Conservation (phyloP, 73 alveolate genomes). For the Uronychia setigera region DNA sequence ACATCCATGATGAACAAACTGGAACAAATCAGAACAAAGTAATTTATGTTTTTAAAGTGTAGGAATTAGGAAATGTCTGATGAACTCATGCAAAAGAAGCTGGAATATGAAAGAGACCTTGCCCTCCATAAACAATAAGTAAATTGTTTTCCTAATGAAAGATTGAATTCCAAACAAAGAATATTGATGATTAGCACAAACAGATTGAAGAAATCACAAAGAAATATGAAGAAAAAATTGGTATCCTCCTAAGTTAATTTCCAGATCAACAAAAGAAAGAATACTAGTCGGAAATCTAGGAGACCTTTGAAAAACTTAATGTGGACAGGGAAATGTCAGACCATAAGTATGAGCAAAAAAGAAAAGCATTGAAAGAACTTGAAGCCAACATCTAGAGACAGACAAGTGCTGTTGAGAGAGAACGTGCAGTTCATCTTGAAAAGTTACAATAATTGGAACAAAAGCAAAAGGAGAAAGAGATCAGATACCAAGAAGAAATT, state of each 20-base stretch:
- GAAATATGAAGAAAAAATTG: conserved; percentile 47
- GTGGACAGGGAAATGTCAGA: conserved; percentile 48
- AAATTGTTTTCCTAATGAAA: conserved; percentile 23
- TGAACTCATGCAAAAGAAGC: conserved; percentile 71
- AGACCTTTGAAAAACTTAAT: conserved; percentile 33
- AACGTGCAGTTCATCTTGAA: conserved; percentile 57
- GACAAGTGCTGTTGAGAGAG: conserved; percentile 49
- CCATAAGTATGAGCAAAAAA: conserved; percentile 54
- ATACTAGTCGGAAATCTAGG: conserved; percentile 14
- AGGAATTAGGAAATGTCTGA: conserved; percentile 66
- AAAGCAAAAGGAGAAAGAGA: conserved; percentile 12
- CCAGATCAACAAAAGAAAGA: conserved; percentile 25
- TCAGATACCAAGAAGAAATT: conserved; percentile 12
- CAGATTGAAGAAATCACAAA: conserved; percentile 13
- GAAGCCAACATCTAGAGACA: conserved; percentile 27
- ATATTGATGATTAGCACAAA: conserved; percentile 49
- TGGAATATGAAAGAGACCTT: conserved; percentile 71
- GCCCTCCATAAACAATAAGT: conserved; percentile 63
- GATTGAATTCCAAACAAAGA: conserved; percentile 76
- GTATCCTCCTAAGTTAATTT: not conserved
- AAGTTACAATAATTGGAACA: conserved; percentile 35
- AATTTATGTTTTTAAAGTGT: too few relatives aligned
- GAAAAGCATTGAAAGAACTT: conserved; percentile 65
- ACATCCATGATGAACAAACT: conserved; percentile 41
- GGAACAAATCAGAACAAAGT: conserved; percentile 67